Evolutionary conservation across 2,329 filamentous ascomycete genomes (phyloP).

Genomic region (Scortechinia acanthostroma): DNA sequence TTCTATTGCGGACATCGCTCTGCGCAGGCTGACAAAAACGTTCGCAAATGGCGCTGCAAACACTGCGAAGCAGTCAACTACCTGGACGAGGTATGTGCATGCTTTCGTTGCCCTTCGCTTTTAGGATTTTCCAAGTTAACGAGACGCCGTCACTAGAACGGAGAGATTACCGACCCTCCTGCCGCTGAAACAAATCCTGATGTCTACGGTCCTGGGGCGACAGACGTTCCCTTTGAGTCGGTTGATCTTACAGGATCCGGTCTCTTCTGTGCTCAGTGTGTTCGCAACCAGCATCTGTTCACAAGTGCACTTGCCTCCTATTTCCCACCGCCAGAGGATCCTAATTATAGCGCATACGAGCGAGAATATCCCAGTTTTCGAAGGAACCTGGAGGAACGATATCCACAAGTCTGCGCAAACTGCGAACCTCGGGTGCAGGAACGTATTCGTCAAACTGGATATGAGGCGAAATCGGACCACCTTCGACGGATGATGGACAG

Average conservation of each 20-base stretch:
- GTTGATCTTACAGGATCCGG: constrained; percentile 18
- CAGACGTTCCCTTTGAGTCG: constrained; percentile 11
- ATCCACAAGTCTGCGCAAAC: constrained; percentile 78
- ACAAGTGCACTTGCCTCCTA: constrained; percentile 74
- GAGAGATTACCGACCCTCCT: constrained; percentile 83
- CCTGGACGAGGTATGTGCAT: constrained; percentile 68
- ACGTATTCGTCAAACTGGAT: constrained; percentile 65
- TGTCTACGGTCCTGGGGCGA: not conserved
- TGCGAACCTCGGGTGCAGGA: constrained; percentile 72
- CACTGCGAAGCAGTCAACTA: constrained; percentile 83
- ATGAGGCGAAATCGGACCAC: constrained; percentile 78
- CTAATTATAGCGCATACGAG: constrained; percentile 64
- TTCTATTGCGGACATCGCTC: constrained; percentile 78
- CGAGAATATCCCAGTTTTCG: constrained; percentile 65
- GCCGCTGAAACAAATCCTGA: constrained; percentile 39
- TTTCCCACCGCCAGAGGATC: constrained; percentile 63
- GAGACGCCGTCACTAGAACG: constrained; percentile 44
- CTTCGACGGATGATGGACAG: constrained; percentile 69
- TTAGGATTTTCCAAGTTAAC: not conserved
- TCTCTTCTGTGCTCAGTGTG: constrained; percentile 69
- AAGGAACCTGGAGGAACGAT: constrained; percentile 68
- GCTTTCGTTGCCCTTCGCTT: constrained; percentile 3
- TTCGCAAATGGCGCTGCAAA: constrained; percentile 65
- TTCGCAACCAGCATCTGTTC: constrained; percentile 82
- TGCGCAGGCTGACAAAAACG: constrained; percentile 46